These are phyloP conservation scores for Neurospora sp. DNA, from an alignment of 495 filamentous ascomycete species.

Conservation along the genomic window DNA sequence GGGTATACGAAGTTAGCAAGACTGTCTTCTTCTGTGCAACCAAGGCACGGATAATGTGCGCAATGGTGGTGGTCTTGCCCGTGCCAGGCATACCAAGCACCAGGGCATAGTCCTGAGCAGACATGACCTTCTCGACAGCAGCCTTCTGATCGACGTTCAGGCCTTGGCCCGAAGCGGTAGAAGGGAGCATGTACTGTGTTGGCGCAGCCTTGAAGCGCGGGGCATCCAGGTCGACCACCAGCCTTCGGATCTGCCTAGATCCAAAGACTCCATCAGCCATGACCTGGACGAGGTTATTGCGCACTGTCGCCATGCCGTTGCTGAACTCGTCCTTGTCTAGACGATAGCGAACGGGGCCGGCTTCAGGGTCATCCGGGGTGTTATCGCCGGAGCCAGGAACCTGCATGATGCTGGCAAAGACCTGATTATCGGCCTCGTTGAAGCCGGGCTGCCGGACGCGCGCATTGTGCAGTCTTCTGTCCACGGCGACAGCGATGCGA, in stretches of 20 bases:
- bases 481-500: constrained; percentile 76
- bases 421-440: constrained; percentile 63
- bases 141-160: constrained; percentile 80
- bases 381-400: constrained; percentile 47
- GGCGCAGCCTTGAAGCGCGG: constrained; percentile 62
- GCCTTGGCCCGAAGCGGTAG: constrained; percentile 29
- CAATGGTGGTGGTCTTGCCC: constrained; percentile 95
- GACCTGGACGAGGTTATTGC: constrained; percentile 83
- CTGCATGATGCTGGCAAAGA: constrained; percentile 88
- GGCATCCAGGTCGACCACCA: constrained; percentile 63
- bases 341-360: constrained; percentile 60
- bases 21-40: constrained; percentile 86
- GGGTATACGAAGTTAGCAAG: constrained; percentile 87
- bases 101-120: constrained; percentile 84
- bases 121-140: constrained; percentile 91
- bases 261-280: constrained; percentile 72
- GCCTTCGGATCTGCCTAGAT: constrained; percentile 58
- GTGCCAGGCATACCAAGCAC: constrained; percentile 97
- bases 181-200: constrained; percentile 46
- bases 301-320: constrained; percentile 89
- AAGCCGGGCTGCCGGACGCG: constrained; percentile 67
- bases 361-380: constrained; percentile 35
- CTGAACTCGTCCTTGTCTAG: constrained; percentile 97
- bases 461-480: constrained; percentile 78
- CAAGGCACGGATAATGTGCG: constrained; percentile 89